Percentiles rank a stretch among this genome's conserved stretches.
phyloP scores from a whole-genome alignment of 345 rosid species.

The Pelargonium nanum region DNA sequence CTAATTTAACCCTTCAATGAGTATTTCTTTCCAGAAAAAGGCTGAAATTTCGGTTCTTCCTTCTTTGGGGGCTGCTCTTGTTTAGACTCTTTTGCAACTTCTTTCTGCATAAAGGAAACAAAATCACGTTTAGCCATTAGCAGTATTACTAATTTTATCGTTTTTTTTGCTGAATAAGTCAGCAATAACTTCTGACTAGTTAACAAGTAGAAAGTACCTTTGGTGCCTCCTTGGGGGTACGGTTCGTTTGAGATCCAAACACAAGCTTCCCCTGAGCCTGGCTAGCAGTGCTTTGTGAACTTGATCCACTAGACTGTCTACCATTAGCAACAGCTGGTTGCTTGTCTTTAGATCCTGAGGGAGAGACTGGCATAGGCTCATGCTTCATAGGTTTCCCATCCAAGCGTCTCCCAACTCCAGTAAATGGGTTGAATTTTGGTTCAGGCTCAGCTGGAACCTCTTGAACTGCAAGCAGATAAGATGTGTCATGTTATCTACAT shows the following conservation, averaged over 20 bases:
- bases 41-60: slow-evolving; percentile 78
- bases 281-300: slow-evolving; percentile 34
- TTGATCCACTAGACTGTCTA: slow-evolving; percentile 35
- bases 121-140: background rate
- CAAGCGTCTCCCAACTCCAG: slow-evolving; percentile 72
- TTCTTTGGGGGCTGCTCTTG: slow-evolving; percentile 47
- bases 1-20: slow-evolving; percentile 27
- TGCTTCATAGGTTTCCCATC: slow-evolving; percentile 69
- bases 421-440: slow-evolving; percentile 81
- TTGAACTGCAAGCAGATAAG: slow-evolving; percentile 39
- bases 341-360: slow-evolving; percentile 34
- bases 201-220: slow-evolving; percentile 24
- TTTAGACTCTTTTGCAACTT: slow-evolving; percentile 49
- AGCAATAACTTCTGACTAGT: background rate
- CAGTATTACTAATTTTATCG: background rate
- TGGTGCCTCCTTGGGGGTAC: slow-evolving; percentile 38
- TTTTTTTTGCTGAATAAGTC: too few relatives aligned
- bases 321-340: slow-evolving; percentile 39
- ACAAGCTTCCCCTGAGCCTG: slow-evolving; percentile 94
- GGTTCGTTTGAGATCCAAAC: slow-evolving; percentile 54
- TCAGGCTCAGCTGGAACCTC: slow-evolving; percentile 43
- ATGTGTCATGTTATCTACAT: background rate
- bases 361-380: slow-evolving; percentile 40
- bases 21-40: slow-evolving; percentile 84
- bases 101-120: slow-evolving; percentile 26